Evolutionary conservation across 495 filamentous ascomycete species (phyloP).

Genomic region (Choiromyces venosus): DNA sequence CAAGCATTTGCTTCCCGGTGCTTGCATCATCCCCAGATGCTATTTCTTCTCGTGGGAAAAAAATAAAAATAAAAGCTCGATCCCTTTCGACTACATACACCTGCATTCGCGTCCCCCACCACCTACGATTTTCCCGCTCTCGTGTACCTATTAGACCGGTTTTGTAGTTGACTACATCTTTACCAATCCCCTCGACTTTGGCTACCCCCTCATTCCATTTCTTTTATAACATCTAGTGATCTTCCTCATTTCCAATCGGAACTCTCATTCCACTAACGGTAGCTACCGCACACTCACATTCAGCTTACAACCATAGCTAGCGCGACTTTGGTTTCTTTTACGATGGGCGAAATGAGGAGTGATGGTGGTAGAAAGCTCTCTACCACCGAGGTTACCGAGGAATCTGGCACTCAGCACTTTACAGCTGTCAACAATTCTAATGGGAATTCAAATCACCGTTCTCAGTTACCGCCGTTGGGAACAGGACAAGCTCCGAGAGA

Average conservation of each 20-base stretch:
- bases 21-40: background rate
- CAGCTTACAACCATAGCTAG: constrained; percentile 11
- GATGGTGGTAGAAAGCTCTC: constrained; percentile 25
- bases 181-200: background rate
- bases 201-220: background rate
- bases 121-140: background rate
- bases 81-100: background rate
- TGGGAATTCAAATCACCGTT: constrained; percentile 22
- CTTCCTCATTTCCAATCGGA: background rate
- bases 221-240: background rate
- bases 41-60: background rate
- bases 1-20: constrained; percentile 1
- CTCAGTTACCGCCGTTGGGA: constrained; percentile 25
- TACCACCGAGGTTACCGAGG: constrained; percentile 23
- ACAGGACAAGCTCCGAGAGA: constrained; percentile 11
- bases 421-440: constrained; percentile 36
- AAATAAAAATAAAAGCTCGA: background rate
- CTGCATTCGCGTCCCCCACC: background rate
- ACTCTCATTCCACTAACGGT: constrained; percentile 10
- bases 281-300: constrained; percentile 3
- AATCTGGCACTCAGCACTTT: constrained; percentile 31
- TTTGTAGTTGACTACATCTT: background rate
- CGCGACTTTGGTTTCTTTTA: constrained; percentile 26
- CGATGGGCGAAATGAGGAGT: constrained; percentile 32
- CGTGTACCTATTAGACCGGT: background rate